Conservation (phyloP, 2,329 filamentous ascomycete species). For the Neocucurbitaria cava region DNA sequence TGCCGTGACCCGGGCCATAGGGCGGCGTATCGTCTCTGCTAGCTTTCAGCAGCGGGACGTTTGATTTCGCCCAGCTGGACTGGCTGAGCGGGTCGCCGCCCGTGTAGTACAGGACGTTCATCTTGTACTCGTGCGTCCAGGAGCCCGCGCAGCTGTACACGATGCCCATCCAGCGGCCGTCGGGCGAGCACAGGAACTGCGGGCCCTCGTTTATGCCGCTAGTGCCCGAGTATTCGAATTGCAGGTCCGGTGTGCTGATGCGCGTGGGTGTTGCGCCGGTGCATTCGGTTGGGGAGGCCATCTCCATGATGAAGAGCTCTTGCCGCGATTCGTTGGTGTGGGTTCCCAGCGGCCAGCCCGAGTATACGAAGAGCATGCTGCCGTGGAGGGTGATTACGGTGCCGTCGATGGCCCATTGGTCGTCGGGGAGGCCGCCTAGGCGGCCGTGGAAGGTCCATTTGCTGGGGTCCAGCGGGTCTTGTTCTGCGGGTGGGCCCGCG, state of each 20-base stretch:
- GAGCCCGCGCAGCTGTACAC: constrained; percentile 56
- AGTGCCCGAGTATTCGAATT: constrained; percentile 51
- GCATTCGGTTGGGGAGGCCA: constrained; percentile 47
- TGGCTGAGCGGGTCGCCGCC: constrained; percentile 52
- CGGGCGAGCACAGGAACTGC: constrained; percentile 46
- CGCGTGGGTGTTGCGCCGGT: constrained; percentile 45
- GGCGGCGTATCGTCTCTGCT: constrained; percentile 45
- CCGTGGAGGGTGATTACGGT: constrained; percentile 52
- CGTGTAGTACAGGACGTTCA: constrained; percentile 52
- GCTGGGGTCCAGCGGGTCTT: constrained; percentile 36
- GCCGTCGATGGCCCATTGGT: constrained; percentile 58
- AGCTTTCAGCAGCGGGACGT: constrained; percentile 49
- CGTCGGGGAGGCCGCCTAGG: constrained; percentile 49
- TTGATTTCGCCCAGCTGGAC: constrained; percentile 49
- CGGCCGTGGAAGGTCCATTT: constrained; percentile 53
- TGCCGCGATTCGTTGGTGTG: constrained; percentile 48
- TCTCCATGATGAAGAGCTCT: constrained; percentile 53
- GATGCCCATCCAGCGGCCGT: constrained; percentile 52
- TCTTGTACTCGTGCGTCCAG: constrained; percentile 59
- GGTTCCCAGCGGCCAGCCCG: constrained; percentile 53
- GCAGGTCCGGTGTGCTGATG: constrained; percentile 50
- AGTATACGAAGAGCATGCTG: constrained; percentile 54
- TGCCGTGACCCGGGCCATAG: constrained; percentile 56
- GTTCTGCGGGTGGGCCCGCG: constrained; percentile 46
- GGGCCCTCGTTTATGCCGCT: constrained; percentile 57